These are phyloP conservation scores for Asclepias syriaca DNA, from an alignment of 257 asterid species.

Conservation along the genomic window DNA sequence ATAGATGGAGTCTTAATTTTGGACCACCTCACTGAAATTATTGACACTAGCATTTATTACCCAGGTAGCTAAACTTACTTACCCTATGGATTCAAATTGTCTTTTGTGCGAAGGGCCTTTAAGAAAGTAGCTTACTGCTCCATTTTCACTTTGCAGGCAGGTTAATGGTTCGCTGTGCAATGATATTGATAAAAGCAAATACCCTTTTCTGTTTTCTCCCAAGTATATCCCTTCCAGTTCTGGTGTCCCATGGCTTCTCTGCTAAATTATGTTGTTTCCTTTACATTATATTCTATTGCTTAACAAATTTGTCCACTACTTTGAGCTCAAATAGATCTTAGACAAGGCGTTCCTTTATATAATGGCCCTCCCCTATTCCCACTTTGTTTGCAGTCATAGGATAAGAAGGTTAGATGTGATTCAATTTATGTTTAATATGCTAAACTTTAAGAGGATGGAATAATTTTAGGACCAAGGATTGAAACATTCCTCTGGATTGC, in stretches of 20 bases:
- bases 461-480: background rate
- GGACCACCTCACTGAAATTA: background rate
- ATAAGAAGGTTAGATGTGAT: background rate
- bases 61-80: slow-evolving; percentile 11
- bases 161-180: slow-evolving; percentile 50
- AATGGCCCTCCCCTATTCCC: background rate
- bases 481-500: background rate
- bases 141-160: slow-evolving; percentile 70
- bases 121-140: slow-evolving; percentile 62
- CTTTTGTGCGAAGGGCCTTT: slow-evolving; percentile 23
- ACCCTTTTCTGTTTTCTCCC: slow-evolving; percentile 27
- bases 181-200: slow-evolving; percentile 30
- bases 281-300: background rate
- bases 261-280: background rate
- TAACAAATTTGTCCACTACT: background rate
- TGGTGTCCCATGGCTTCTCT: background rate
- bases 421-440: background rate
- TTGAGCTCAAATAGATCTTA: background rate
- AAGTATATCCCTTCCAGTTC: slow-evolving; percentile 17
- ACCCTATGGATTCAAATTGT: slow-evolving; percentile 12
- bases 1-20: slow-evolving; percentile 10
- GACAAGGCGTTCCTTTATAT: background rate
- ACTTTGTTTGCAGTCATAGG: background rate
- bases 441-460: background rate
- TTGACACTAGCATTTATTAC: slow-evolving; percentile 3